These are phyloP conservation scores for Globisporangium alternatum DNA, from an alignment of 352 stramenopile genomes.

Conservation along the genomic window DNA sequence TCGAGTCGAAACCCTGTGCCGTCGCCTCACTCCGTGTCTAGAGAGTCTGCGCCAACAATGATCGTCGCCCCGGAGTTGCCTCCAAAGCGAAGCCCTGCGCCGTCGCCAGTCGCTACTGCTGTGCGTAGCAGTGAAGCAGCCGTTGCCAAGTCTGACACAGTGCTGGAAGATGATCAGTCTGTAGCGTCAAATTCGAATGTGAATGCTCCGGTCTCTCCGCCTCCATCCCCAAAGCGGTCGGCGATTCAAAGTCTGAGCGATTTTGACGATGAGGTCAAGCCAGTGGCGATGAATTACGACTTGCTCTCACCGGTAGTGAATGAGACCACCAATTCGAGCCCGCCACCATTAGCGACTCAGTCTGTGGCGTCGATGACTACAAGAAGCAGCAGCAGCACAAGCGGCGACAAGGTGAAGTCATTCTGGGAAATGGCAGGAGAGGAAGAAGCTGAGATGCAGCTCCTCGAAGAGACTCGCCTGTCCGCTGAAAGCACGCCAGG, in stretches of 20 bases:
- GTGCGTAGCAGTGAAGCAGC: background rate
- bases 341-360: background rate
- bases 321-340: background rate
- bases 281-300: background rate
- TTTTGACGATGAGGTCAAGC: slow-evolving; percentile 8
- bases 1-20: background rate
- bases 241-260: slow-evolving; percentile 12
- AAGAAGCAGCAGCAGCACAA: slow-evolving; percentile 5
- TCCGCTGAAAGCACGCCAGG: background rate
- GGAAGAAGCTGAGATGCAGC: background rate
- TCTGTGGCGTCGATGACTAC: background rate
- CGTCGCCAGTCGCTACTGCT: slow-evolving; percentile 4
- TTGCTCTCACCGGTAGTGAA: background rate
- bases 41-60: slow-evolving; percentile 4
- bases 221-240: slow-evolving; percentile 3
- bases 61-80: background rate
- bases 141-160: background rate
- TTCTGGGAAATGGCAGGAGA: slow-evolving; percentile 15
- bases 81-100: background rate
- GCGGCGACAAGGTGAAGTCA: slow-evolving; percentile 7
- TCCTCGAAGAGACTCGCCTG: background rate
- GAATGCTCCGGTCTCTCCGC: slow-evolving; percentile 1
- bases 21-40: background rate
- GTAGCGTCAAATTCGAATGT: background rate
- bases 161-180: background rate